A percentile compares a stretch with the other conserved stretches of the same genome.
phyloP scores from a whole-genome alignment of 2,329 filamentous ascomycete genomes.

The Hawksworthiomyces lignivorus region DNA sequence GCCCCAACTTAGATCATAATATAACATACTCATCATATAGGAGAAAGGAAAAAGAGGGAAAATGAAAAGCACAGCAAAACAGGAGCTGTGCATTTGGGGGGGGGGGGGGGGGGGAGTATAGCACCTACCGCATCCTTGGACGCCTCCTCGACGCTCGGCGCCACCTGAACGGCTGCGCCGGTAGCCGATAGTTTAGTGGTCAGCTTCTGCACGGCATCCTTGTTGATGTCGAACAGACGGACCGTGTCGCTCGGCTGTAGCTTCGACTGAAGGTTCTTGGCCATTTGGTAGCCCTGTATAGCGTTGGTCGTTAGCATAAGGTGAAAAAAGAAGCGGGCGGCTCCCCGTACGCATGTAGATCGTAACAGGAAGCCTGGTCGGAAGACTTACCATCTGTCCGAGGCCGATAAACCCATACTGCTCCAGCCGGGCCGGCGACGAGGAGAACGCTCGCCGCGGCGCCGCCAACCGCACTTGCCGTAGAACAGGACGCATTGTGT shows the following conservation, averaged over 20 bases:
- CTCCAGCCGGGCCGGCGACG: conserved; percentile 38
- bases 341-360: too few relatives aligned
- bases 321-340: too few relatives aligned
- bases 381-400: conserved; percentile 54
- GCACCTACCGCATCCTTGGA: conserved; percentile 43
- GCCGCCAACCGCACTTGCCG: conserved; percentile 20
- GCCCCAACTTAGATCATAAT: conserved; percentile 69
- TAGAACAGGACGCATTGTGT: conserved; percentile 17
- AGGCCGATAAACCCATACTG: conserved; percentile 53
- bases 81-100: too few relatives aligned
- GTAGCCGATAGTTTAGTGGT: conserved; percentile 35
- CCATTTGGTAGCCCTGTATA: conserved; percentile 54
- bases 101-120: not conserved
- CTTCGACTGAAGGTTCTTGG: conserved; percentile 52
- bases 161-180: conserved; percentile 40
- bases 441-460: conserved; percentile 32
- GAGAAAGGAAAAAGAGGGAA: not conserved
- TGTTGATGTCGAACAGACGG: conserved; percentile 50
- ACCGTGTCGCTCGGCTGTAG: conserved; percentile 43
- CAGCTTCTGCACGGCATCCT: conserved; percentile 37
- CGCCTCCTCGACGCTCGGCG: conserved; percentile 38
- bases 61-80: too few relatives aligned
- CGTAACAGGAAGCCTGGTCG: not conserved
- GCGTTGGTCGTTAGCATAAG: too few relatives aligned
- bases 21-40: conserved; percentile 25